Conservation (phyloP, 345 rosid genomes). For the Corchorus olitorius region DNA sequence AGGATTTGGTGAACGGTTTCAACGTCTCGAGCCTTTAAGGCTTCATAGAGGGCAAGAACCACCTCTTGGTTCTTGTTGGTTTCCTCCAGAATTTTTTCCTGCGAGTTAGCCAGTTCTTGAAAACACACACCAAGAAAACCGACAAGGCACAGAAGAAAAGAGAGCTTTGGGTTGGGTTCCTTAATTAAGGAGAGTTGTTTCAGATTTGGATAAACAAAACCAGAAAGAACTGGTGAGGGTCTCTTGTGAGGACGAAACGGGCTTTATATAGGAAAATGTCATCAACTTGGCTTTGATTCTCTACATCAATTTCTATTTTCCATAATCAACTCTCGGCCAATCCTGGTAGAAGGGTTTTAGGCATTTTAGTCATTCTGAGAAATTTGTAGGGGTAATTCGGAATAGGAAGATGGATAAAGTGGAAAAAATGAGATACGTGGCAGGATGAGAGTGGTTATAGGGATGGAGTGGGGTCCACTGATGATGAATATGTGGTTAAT, state of each 20-base stretch:
- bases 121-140: neutral
- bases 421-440: neutral
- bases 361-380: neutral
- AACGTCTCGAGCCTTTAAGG: constrained; percentile 80
- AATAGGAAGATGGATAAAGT: neutral
- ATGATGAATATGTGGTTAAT: neutral
- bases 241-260: neutral
- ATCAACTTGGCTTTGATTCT: neutral
- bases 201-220: neutral
- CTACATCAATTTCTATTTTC: neutral
- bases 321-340: neutral
- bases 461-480: neutral
- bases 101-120: constrained; percentile 77
- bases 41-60: constrained; percentile 88
- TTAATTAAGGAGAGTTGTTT: neutral
- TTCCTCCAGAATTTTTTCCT: constrained; percentile 58
- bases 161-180: neutral
- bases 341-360: neutral
- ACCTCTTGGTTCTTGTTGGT: constrained; percentile 65
- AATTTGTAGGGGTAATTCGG: neutral
- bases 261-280: constrained; percentile 27
- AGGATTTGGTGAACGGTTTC: constrained; percentile 69
- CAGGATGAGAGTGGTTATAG: neutral
- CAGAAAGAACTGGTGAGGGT: constrained; percentile 21
- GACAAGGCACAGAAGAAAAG: neutral